These are phyloP conservation scores for Starmera dryadoides DNA, from an alignment of 805 yeast species.

Conservation along the genomic window DNA sequence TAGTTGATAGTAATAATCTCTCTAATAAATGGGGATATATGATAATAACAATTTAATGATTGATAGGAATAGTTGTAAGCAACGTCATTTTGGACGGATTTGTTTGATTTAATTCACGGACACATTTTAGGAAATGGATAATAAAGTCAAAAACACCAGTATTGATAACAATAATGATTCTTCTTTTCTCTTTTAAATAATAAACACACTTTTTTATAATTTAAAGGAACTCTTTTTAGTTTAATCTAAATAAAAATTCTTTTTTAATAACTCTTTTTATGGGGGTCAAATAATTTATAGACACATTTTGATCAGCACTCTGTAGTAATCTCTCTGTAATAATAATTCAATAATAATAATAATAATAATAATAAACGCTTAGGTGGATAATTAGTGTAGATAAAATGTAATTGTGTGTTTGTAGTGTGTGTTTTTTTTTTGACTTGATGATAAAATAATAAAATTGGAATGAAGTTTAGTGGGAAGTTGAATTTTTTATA, in stretches of 20 bases:
- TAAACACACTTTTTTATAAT: conserved; percentile 6
- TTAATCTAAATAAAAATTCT: too few relatives aligned
- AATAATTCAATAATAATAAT: background rate
- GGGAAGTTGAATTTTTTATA: too few relatives aligned
- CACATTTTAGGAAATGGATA: conserved; percentile 14
- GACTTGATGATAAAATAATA: too few relatives aligned
- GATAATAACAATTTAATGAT: conserved; percentile 1
- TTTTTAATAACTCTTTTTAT: conserved; percentile 1
- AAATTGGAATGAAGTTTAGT: too few relatives aligned
- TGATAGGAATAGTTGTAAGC: background rate
- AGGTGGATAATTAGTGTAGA: background rate
- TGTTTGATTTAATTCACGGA: conserved; percentile 13
- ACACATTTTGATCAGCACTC: conserved; percentile 14
- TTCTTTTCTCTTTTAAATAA: conserved; percentile 3
- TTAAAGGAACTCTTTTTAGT: background rate
- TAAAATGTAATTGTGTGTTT: too few relatives aligned
- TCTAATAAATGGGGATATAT: background rate
- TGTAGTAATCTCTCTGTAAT: background rate
- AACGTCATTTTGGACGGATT: conserved; percentile 21
- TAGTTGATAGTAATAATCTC: background rate
- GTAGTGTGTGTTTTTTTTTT: too few relatives aligned
- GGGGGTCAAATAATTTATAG: conserved; percentile 15
- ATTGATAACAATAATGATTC: conserved; percentile 6
- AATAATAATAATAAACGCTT: background rate
- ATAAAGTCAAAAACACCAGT: conserved; percentile 1